Evolutionary conservation across 1,284 basidiomycete species (phyloP), one percentile per base, ranked within the genome.

Genomic region (Ganoderma leucocontextum): DNA sequence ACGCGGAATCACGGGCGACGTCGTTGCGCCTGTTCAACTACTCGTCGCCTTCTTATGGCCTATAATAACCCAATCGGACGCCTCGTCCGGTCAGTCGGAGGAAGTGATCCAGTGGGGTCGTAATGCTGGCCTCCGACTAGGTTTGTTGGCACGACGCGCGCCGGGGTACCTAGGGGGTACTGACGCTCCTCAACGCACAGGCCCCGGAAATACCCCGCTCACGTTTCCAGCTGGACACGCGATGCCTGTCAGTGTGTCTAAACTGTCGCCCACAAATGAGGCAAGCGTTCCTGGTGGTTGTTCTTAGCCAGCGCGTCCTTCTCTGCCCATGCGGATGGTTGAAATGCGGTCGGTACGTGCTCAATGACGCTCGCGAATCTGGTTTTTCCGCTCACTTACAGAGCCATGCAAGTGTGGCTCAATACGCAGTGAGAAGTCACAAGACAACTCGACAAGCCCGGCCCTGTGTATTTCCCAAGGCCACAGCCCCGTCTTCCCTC

Each of bases 21-120:
- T 33, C 44, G 42, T 64, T 57, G 63, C 44, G 47, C 38, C 65
- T 63, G 60, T 52, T 66, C 38, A 49, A 68, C 35, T 19, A 60
- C 58, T 39, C 22, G 8, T 38, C 63, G 63, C 38, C 57, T 65
- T 67, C 67, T 62, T 67, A 62, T 67, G 62, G 68, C 64, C 61
- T 53, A 47, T 58, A 59, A 19, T 39, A 67, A 68, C 64, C 60
- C 64, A 67, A 72, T 69, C 53, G 66, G 68, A 68, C 47, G 33
- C 52, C 35, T n/a, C 42, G 9, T 49, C 64, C 68, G 68, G 70
- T 65, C 68, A 57, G 25, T 66, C 64, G 66, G 70, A 69, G 38
- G 70, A 69, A 22, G 38, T 19, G 36, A 36, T 44, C 57, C 52
- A 41, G 39, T 36, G 35, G 13, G 35, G 49, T 52, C 22, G 38